phyloP scores from a whole-genome alignment of 1,139 yeast species.

The Protomyces gravidus region DNA sequence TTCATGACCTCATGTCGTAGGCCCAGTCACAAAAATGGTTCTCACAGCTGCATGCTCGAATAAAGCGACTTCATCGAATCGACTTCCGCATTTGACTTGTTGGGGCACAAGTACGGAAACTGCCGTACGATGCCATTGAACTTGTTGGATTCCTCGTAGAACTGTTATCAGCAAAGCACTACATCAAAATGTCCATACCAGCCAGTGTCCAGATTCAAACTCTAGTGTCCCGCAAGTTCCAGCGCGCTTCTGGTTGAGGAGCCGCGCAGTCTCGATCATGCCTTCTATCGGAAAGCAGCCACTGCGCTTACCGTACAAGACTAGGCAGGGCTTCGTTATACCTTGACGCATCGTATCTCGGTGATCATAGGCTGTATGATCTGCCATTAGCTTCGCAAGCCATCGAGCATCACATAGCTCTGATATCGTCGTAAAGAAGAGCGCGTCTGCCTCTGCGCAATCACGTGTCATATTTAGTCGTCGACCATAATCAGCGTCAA shows the following conservation, averaged over 20 bases:
- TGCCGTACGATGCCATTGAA: slow-evolving; percentile 4
- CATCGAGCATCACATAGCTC: slow-evolving; percentile 5
- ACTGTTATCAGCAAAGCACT: neutral
- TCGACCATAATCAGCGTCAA: slow-evolving; percentile 1
- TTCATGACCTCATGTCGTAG: neutral
- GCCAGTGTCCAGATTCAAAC: slow-evolving; percentile 26
- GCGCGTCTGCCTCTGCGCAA: neutral
- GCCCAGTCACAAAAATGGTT: neutral
- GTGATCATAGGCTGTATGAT: slow-evolving; percentile 22
- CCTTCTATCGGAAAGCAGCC: slow-evolving; percentile 25
- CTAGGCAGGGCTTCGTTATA: slow-evolving; percentile 10
- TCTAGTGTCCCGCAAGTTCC: neutral
- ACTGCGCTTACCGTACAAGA: slow-evolving; percentile 14
- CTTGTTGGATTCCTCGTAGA: slow-evolving; percentile 20
- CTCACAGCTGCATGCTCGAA: neutral
- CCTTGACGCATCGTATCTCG: slow-evolving; percentile 7
- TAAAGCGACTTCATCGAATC: neutral
- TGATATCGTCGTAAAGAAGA: slow-evolving; percentile 6
- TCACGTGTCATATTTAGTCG: neutral
- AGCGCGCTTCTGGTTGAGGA: neutral
- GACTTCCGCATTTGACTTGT: neutral
- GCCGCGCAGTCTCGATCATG: slow-evolving; percentile 13
- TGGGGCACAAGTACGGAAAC: neutral
- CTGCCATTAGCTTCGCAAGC: slow-evolving; percentile 26
- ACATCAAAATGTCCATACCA: neutral